phyloP scores from a whole-genome alignment of 495 filamentous ascomycete genomes.

The Lepraria neglecta region DNA sequence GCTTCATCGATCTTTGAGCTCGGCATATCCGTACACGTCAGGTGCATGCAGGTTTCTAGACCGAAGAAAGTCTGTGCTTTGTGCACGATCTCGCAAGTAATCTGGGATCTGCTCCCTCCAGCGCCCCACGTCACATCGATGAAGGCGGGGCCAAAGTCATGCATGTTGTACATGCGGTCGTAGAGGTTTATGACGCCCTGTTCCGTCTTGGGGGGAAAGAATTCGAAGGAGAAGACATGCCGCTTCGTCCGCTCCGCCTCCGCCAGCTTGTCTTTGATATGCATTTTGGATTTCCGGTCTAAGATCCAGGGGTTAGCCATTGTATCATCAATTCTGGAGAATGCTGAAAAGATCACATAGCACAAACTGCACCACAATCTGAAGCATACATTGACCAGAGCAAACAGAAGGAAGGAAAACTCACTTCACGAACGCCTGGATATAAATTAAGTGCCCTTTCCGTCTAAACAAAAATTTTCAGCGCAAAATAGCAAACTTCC shows the following conservation, averaged over 20 bases:
- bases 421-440: neutral
- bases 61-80: constrained; percentile 96
- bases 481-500: neutral
- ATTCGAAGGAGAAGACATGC: constrained; percentile 96
- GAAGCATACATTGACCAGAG: neutral
- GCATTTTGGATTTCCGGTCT: constrained; percentile 43
- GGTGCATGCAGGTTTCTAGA: constrained; percentile 97
- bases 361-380: neutral
- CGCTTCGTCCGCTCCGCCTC: constrained; percentile 68
- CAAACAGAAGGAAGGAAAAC: neutral
- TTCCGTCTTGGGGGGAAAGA: constrained; percentile 99
- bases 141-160: constrained; percentile 84
- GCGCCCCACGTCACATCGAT: constrained; percentile 99
- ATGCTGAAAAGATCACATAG: neutral
- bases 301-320: neutral
- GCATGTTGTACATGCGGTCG: constrained; percentile 99
- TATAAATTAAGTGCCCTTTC: too few species aligned
- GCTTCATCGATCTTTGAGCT: constrained; percentile 83
- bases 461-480: neutral
- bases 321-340: too few species aligned
- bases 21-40: constrained; percentile 98
- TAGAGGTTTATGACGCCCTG: constrained; percentile 98
- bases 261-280: constrained; percentile 88
- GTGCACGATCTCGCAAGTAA: constrained; percentile 97
- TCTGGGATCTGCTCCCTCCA: constrained; percentile 78